These are phyloP conservation scores for Dictyostelium capitatum DNA, from an alignment of 78 protist species.

Conservation along the genomic window DNA sequence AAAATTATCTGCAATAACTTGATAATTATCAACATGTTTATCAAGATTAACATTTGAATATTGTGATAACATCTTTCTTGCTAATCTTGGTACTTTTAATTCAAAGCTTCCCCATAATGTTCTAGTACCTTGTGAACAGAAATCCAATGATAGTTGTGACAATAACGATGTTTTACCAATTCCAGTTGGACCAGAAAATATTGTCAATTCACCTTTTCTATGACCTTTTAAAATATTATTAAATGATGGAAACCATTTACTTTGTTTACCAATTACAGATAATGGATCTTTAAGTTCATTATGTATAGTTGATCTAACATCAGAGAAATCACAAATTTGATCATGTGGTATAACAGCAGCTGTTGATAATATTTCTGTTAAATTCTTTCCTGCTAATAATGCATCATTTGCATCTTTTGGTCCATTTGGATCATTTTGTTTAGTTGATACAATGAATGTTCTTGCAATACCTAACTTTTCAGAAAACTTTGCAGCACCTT, in stretches of 20 bases:
- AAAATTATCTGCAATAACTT: conserved; percentile 71
- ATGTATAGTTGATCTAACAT: conserved; percentile 55
- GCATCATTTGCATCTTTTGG: conserved; percentile 92
- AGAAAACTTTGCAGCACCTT: conserved; percentile 86
- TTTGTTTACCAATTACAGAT: conserved; percentile 63
- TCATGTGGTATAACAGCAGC: conserved; percentile 81
- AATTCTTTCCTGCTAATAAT: conserved; percentile 39
- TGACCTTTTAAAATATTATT: conserved; percentile 86
- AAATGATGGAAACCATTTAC: conserved; percentile 77
- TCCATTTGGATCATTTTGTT: conserved; percentile 47
- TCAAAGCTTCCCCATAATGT: conserved; percentile 93
- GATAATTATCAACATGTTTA: conserved; percentile 36
- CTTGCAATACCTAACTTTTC: conserved; percentile 81
- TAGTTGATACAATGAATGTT: conserved; percentile 49
- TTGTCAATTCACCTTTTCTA: conserved; percentile 89
- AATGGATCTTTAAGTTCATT: conserved; percentile 70
- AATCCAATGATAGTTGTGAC: conserved; percentile 86
- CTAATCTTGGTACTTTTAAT: conserved; percentile 73
- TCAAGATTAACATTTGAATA: conserved; percentile 36
- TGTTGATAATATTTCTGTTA: conserved; percentile 43
- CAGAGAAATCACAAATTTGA: conserved; percentile 61
- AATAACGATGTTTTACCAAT: conserved; percentile 85
- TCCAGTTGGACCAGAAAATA: conserved; percentile 93
- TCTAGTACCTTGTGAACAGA: conserved; percentile 71
- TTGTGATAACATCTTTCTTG: conserved; percentile 84